These are phyloP conservation scores for Stramenopiles sp. DNA, from an alignment of 352 stramenopile species.

Conservation along the genomic window DNA sequence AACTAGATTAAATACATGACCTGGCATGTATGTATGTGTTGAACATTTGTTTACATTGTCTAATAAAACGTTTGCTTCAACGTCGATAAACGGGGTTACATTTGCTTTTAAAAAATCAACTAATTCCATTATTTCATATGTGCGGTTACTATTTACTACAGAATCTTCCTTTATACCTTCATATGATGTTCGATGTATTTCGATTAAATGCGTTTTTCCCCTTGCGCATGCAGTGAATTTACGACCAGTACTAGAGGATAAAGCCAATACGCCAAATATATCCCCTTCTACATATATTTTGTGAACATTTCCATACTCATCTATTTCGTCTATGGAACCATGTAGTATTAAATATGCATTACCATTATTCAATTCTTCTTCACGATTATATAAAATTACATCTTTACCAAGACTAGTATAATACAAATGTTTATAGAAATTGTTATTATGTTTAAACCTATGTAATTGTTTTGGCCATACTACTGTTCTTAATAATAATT, in stretches of 20 bases:
- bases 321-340: background rate
- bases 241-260: background rate
- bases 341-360: slow-evolving; percentile 4
- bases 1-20: background rate
- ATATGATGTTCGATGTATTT: slow-evolving; percentile 2
- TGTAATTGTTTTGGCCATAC: background rate
- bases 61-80: background rate
- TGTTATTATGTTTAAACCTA: background rate
- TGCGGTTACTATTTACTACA: background rate
- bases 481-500: background rate
- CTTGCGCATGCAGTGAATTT: background rate
- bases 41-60: background rate
- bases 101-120: background rate
- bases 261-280: background rate
- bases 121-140: background rate
- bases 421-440: slow-evolving; percentile 1
- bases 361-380: background rate
- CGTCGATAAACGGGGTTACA: background rate
- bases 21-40: background rate
- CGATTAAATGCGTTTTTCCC: background rate
- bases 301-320: background rate
- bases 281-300: background rate
- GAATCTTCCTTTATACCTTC: background rate
- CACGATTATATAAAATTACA: background rate
- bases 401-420: background rate